Evolutionary conservation across 2,329 filamentous ascomycete species (phyloP), one percentile per base, ranked within the genome.

Genomic region (Talaromyces sp.): DNA sequence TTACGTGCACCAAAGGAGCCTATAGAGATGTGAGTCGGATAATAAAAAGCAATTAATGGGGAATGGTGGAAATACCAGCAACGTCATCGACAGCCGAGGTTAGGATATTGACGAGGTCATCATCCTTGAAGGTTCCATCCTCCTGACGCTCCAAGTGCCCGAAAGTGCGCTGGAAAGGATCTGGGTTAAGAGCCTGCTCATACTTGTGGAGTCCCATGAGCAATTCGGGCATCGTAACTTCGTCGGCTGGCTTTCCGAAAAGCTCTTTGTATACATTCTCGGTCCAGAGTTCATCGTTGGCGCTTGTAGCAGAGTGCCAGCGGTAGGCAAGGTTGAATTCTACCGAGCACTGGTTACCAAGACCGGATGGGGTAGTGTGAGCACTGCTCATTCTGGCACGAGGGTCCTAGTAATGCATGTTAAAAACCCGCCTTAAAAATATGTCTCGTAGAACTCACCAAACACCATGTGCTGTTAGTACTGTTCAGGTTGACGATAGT

Each of bases 261-360:
- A 91, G 73, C 50, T 84, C 76, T 1, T 78, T 73, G 70, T 90
- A 92, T 64, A 90, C 82, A 12, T 88, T 80, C 67, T 92, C 83
- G 27, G 91, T 89, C 91, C 91, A 96, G 66, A 87, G 82, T 70
- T 95, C 91, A 68, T 96, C 92, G 65, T 85, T 87, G 62, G 86
- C 84, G 42, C 83, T 84, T 67, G 95, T 90, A 67, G 89, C 87
- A 3, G 90, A 91, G 78, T 96, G 91, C 91, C 91, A 96, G 65
- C 91, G 84, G 74, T 96, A 96, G 67, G 90, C 89, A 9, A 96
- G 82, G 71, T 95, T 96, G 81, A 96, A 96, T 77, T 96, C 92
- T 3, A 89, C 90, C 0, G 90, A 94, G 5, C 94, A 90, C 66
- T 89, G 87, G 69, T 95, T 96, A 57, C 92, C 92, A 0, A 89